Evolutionary conservation across 2,329 filamentous ascomycete species (phyloP), one percentile per base, ranked within the genome.

Genomic region (Neurospora crassa): DNA sequence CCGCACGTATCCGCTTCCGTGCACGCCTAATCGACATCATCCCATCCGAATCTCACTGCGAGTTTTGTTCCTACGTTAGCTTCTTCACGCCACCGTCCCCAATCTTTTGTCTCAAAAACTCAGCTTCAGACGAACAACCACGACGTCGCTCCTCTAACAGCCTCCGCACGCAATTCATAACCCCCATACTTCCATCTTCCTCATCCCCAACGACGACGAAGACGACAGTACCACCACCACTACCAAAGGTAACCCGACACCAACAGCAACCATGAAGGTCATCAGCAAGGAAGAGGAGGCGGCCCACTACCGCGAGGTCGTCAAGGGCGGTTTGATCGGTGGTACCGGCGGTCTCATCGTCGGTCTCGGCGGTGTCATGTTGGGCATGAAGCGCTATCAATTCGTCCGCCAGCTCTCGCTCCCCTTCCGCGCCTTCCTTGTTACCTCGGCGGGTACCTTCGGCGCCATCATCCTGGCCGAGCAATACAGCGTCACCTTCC

Each of bases 211-310:
- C 53, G 53, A 63, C 53, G 53, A 63, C 12, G 53, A 63, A 8
- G 53, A 63, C 29, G 29, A 11, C 29, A 18, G 12, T 41, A 40
- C 34, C 16, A 47, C n/a, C 29, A 29, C 29, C 68, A 47, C 20
- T 67, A 69, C 29, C 47, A 53, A 69, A 63, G 53, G 53, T 63
- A 63, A 37, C 53, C 53, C 53, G 53, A 63, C 53, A 63, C 53
- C 70, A 53, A n/a, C 40, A 75, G 75, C 77, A 82, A 86, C 69
- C 74, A 99, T 98, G 96, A 98, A 97, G 91, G 86, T 98, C 79
- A 87, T 98, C 80, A 96, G 92, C 77, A 93, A 95, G 81, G 93
- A 97, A 88, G 93, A 97, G 84, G 94, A 97, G 83, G 81, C 86
- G 73, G 92, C 88, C 70, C 94, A 97, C 87, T 97, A 96, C 88